Base-by-base conservation (phyloP, 2,329 filamentous ascomycete genomes). In the Fusarium oxysporum region DNA sequence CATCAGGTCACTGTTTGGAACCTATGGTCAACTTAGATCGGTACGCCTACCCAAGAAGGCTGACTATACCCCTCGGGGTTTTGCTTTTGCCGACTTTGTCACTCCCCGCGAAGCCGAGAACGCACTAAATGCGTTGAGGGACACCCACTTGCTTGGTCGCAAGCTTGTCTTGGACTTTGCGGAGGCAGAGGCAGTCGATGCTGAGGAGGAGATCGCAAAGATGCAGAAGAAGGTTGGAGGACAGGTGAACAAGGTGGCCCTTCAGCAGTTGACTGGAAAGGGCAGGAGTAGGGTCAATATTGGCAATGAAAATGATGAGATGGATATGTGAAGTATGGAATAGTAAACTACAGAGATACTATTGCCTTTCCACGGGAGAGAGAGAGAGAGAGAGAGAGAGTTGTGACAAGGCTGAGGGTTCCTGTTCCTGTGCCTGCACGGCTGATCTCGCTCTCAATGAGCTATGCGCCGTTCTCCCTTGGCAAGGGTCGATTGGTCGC, bases 31-130 rank as follows among this genome's bases (percentile, higher is more conserved):
- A 81, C 90, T 99, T 71, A 92, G 94, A 78, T 96, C 95, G 59
- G 94, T 99, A 69, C 93, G 96, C 72, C 90, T 99, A 79, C 96
- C 96, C 59, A 95, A 97, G 86, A 98, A 98, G 83, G 96, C 97
- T 82, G 94, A 97, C 84, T 91, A 92, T 76, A 91, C 91, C 59
- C 91, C 95, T 78, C 92, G 96, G 83, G 96, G 96, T 65, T 99
- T 98, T 83, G 96, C 95, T 61, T 99, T 99, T 86, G 96, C 95
- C 51, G 95, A 98, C 80, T 99, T 98, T 83, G 91, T 95, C 72
- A 97, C 94, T 72, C 89, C 94, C 72, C 92, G 93, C 75, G 96
- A 99, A 85, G 96, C 96, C 70, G 86, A 89, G 80, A 97, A 95
- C 83, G 96, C 96, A 57, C 92, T 98, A 87, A 93, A 95, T 77